Conservation (phyloP, 208 protist genomes). For the Leishmania amazonensis region DNA sequence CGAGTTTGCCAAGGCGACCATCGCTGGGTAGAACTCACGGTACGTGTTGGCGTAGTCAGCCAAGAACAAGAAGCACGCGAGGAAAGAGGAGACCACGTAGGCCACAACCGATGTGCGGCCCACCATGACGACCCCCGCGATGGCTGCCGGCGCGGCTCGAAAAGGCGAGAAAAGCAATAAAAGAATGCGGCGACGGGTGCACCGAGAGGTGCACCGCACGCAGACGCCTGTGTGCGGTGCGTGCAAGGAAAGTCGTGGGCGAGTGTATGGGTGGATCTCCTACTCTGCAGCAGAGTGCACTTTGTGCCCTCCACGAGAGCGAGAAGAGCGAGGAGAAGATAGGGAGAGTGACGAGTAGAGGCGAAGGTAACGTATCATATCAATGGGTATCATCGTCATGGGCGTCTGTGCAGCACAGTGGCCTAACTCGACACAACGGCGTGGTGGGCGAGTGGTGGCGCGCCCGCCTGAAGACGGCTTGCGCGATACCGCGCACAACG, state of each 20-base stretch:
- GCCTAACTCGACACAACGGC: not conserved
- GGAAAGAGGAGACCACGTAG: slow-evolving; percentile 63
- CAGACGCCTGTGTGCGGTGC: not conserved
- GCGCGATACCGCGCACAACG: not conserved
- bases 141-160: not conserved
- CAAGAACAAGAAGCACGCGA: slow-evolving; percentile 37
- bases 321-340: not conserved
- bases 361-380: not conserved
- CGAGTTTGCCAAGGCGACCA: slow-evolving; percentile 71
- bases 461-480: not conserved
- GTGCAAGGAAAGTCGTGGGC: not conserved
- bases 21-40: slow-evolving; percentile 61
- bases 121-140: slow-evolving; percentile 9
- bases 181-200: not conserved
- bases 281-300: not conserved
- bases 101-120: slow-evolving; percentile 20
- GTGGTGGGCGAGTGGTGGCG: not conserved
- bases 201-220: not conserved
- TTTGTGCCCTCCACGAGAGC: not conserved
- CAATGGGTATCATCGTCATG: not conserved
- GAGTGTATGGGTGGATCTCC: not conserved
- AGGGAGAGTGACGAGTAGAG: not conserved
- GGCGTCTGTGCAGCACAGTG: not conserved
- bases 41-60: slow-evolving; percentile 67
- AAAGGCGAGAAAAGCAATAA: not conserved